Conservation (phyloP, 73 alveolate species). For the Paramecium tetraurelia region DNA sequence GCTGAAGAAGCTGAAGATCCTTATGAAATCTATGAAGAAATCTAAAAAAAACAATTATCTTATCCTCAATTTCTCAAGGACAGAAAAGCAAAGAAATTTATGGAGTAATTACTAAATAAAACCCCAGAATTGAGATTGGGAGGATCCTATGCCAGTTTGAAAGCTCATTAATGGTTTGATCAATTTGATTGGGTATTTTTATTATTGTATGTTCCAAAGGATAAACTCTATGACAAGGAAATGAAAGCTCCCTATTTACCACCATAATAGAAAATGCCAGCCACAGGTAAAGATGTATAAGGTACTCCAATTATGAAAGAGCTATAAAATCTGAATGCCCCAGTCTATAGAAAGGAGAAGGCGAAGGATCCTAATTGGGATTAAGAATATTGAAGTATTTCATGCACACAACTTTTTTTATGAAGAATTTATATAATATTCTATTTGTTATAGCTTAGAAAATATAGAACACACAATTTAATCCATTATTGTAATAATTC, state of each 20-base stretch:
- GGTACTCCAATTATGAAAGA: slow-evolving; percentile 16
- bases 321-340: background rate
- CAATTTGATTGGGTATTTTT: slow-evolving; percentile 59
- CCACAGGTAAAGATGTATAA: slow-evolving; percentile 28
- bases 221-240: slow-evolving; percentile 55
- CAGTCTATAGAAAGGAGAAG: slow-evolving; percentile 46
- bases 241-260: slow-evolving; percentile 58
- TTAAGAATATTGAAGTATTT: slow-evolving; percentile 54
- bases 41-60: slow-evolving; percentile 6
- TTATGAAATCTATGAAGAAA: slow-evolving; percentile 61
- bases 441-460: background rate
- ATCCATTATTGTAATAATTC: too few relatives aligned
- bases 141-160: slow-evolving; percentile 54
- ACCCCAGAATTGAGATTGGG: slow-evolving; percentile 56
- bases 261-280: slow-evolving; percentile 38
- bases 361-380: slow-evolving; percentile 66
- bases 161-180: slow-evolving; percentile 56
- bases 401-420: background rate
- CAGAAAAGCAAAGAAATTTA: slow-evolving; percentile 53
- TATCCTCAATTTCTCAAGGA: slow-evolving; percentile 54
- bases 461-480: background rate
- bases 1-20: slow-evolving; percentile 69
- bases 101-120: slow-evolving; percentile 54
- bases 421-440: background rate
- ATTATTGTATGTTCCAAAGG: background rate